These are phyloP conservation scores for Diaporthe sp. DNA, from an alignment of 2,329 filamentous ascomycete species.

Conservation along the genomic window DNA sequence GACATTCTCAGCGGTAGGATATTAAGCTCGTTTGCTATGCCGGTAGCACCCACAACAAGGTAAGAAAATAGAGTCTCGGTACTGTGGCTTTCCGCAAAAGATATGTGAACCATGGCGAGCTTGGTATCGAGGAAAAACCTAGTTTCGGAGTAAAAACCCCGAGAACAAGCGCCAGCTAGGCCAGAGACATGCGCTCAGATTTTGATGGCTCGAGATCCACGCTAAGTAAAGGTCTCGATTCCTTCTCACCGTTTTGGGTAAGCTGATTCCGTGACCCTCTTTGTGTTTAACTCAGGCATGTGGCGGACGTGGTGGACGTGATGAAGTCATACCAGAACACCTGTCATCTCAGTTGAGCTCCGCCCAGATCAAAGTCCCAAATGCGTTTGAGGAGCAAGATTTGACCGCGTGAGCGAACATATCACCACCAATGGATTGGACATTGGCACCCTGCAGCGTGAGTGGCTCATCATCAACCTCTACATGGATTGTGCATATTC, in stretches of 20 bases:
- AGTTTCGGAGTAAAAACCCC: neutral
- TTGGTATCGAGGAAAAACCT: neutral
- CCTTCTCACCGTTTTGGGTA: slow-evolving; percentile 5
- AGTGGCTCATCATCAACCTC: neutral
- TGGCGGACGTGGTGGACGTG: neutral
- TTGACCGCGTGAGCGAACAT: neutral
- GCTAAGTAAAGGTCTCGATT: neutral
- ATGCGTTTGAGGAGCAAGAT: neutral
- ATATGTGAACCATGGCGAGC: neutral
- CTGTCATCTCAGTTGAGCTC: neutral
- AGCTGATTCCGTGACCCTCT: neutral
- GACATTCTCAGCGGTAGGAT: neutral
- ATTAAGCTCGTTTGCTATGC: neutral
- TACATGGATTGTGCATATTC: neutral
- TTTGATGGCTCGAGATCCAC: slow-evolving; percentile 4
- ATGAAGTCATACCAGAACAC: neutral
- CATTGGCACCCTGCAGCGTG: neutral
- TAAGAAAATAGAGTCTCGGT: neutral
- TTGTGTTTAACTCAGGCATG: neutral
- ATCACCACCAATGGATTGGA: neutral
- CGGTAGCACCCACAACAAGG: neutral
- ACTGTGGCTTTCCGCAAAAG: neutral
- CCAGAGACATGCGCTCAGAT: slow-evolving; percentile 4
- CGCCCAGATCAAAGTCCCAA: neutral
- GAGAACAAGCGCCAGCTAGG: neutral